Conservation (phyloP, 192 early-diverging fungal species). For the Backusella circina region DNA sequence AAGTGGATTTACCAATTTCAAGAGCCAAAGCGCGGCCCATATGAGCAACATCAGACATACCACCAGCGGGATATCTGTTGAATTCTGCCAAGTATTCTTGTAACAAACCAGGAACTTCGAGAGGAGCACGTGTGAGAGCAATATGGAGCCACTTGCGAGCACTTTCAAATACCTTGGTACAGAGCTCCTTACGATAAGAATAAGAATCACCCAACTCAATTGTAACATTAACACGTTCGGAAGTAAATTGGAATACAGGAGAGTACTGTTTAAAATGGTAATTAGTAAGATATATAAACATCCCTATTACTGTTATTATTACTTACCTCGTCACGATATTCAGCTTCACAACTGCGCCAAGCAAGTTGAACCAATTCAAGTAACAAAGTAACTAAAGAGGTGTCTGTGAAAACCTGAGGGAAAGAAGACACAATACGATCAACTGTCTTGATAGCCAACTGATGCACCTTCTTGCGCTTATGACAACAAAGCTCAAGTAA, state of each 20-base stretch:
- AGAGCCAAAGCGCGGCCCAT: constrained; percentile 71
- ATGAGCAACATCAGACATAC: constrained; percentile 49
- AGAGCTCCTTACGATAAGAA: constrained; percentile 65
- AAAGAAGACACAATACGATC: constrained; percentile 57
- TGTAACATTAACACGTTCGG: constrained; percentile 54
- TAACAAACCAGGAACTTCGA: constrained; percentile 66
- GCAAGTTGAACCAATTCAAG: constrained; percentile 81
- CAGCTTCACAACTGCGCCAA: constrained; percentile 76
- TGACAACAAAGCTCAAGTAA: constrained; percentile 65
- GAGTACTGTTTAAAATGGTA: constrained; percentile 42
- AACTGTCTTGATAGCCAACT: constrained; percentile 58
- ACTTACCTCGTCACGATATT: constrained; percentile 65
- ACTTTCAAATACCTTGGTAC: constrained; percentile 53
- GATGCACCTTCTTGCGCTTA: constrained; percentile 66
- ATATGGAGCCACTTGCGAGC: constrained; percentile 66
- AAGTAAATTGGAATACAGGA: constrained; percentile 68
- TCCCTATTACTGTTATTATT: not conserved
- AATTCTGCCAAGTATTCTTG: constrained; percentile 68
- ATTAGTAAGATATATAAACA: not conserved
- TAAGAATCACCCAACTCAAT: constrained; percentile 72
- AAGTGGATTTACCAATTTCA: constrained; percentile 47
- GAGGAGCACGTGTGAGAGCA: constrained; percentile 57
- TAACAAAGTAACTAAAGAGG: constrained; percentile 58
- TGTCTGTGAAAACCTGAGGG: constrained; percentile 81
- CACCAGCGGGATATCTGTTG: constrained; percentile 50